A percentile compares a stretch with the other conserved stretches of the same genome.
phyloP scores from a whole-genome alignment of 2,329 filamentous ascomycete species.

The Magnaporthiopsis incrustans region DNA sequence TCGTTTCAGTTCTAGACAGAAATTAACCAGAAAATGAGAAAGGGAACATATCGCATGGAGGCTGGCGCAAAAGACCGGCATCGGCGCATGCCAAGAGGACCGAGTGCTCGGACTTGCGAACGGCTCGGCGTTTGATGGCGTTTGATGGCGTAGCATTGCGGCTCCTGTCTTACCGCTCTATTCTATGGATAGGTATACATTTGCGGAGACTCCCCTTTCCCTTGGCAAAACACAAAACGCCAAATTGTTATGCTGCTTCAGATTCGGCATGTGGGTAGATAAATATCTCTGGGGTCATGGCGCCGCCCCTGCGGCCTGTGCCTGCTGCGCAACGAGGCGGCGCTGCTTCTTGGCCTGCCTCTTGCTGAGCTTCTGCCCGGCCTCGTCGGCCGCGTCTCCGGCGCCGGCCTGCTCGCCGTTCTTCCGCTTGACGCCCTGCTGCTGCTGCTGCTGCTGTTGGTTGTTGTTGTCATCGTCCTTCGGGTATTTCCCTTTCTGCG shows the following conservation, averaged over 20 bases:
- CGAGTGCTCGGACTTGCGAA: no score
- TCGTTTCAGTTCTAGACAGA: background rate
- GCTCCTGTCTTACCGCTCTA: background rate
- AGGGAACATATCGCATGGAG: background rate
- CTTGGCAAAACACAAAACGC: background rate
- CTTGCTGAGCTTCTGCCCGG: constrained; percentile 34
- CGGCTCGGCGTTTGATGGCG: background rate
- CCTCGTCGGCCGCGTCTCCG: constrained; percentile 8
- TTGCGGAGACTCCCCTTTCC: no score
- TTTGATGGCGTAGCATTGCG: background rate
- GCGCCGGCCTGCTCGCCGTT: constrained; percentile 23
- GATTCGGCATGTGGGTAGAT: no score
- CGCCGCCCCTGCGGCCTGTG: constrained; percentile 7
- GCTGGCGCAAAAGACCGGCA: no score
- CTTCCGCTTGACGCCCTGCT: constrained; percentile 2
- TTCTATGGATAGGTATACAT: background rate
- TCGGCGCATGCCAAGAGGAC: no score
- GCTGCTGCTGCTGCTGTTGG: constrained; percentile 8
- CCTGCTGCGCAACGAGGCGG: constrained; percentile 18
- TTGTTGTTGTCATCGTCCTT: constrained; percentile 6
- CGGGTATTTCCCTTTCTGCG: background rate
- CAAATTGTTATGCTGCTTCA: no score
- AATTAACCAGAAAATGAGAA: background rate
- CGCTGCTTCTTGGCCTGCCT: constrained; percentile 51
- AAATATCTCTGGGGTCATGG: no score